Evolutionary conservation across 225 moss, liverwort and hornwort genomes (phyloP).

Genomic region (Bryoerythrophyllum caledonicum): DNA sequence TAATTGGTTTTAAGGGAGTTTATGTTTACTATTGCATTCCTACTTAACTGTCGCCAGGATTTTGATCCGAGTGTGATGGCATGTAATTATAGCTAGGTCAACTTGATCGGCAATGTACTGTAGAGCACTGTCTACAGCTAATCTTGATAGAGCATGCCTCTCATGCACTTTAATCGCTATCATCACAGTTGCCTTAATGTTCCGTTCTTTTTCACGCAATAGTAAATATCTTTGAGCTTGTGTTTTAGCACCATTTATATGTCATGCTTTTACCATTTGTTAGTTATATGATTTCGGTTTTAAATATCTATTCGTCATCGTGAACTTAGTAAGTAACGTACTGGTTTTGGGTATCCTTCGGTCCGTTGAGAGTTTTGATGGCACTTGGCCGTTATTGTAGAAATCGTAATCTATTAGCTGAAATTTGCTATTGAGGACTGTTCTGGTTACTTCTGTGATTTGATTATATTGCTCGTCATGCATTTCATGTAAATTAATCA

Average conservation of each 20-base stretch:
- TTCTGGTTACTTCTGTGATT: conserved; percentile 11
- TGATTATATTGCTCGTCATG: background rate
- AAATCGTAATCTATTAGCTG: conserved; percentile 6
- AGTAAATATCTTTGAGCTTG: background rate
- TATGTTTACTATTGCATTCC: background rate
- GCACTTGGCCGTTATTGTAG: background rate
- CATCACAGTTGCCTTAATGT: conserved; percentile 7
- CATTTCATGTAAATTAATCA: conserved; percentile 7
- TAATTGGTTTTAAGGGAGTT: background rate
- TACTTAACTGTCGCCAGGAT: background rate
- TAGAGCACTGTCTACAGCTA: background rate
- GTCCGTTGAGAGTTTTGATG: conserved; percentile 1
- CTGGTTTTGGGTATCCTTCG: background rate
- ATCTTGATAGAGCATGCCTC: conserved; percentile 6
- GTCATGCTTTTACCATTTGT: background rate
- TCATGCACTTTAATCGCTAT: conserved; percentile 9
- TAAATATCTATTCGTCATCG: background rate
- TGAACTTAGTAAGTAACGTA: background rate
- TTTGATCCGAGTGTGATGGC: conserved; percentile 12
- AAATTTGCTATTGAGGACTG: conserved; percentile 20
- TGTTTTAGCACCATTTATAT: background rate
- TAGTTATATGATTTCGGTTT: conserved; percentile 1
- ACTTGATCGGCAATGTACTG: conserved; percentile 16
- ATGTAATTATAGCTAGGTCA: background rate
- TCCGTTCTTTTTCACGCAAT: background rate